Evolutionary conservation across 139 green algal genomes (phyloP).

Genomic region (Chlamydomonas sp.): DNA sequence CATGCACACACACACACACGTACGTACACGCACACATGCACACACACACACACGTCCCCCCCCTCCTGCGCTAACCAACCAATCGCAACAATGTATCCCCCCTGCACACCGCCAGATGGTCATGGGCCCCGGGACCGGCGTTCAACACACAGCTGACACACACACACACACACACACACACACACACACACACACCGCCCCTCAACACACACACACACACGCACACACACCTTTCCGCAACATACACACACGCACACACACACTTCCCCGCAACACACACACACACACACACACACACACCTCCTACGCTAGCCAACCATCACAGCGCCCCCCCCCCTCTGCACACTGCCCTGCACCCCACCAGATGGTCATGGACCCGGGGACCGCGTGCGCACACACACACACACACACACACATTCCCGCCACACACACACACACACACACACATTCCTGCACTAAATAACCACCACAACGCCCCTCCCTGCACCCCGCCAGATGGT

Average conservation of each 20-base stretch:
- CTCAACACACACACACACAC: background rate
- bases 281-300: background rate
- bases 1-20: too few relatives aligned
- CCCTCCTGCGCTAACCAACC: background rate
- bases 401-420: background rate
- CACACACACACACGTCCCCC: background rate
- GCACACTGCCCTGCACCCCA: background rate
- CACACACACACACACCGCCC: background rate
- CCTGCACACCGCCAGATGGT: too few relatives aligned
- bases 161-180: slow-evolving; percentile 2
- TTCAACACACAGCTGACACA: background rate
- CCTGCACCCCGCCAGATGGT: slow-evolving; percentile 35
- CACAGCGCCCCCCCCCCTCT: background rate
- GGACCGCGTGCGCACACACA: background rate
- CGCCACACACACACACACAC: background rate
- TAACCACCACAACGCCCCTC: background rate
- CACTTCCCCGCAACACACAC: background rate
- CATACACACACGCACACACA: background rate
- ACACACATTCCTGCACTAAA: background rate
- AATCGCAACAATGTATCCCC: too few relatives aligned
- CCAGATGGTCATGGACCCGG: slow-evolving; percentile 12
- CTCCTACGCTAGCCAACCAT: background rate
- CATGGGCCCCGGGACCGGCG: background rate
- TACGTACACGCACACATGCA: too few relatives aligned
- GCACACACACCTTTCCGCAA: background rate